Evolutionary conservation across 192 early-diverging fungal species (phyloP).

Genomic region (Entomortierella parvispora): DNA sequence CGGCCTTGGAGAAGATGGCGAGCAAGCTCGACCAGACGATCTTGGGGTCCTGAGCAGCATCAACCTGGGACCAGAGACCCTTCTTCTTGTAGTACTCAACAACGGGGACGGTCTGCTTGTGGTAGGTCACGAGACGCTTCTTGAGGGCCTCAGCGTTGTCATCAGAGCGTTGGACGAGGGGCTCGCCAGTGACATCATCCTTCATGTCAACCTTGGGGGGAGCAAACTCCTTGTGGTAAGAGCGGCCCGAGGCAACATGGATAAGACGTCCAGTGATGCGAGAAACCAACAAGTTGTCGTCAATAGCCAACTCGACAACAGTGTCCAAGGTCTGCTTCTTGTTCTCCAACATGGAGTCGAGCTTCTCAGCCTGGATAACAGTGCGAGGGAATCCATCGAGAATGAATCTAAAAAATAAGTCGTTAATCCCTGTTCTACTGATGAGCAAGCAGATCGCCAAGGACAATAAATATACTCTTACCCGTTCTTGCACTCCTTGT

Average conservation of each 20-base stretch:
- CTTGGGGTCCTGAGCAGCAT: constrained; percentile 90
- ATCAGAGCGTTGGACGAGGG: constrained; percentile 96
- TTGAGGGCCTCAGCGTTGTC: constrained; percentile 94
- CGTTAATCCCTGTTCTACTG: not conserved
- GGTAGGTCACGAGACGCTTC: constrained; percentile 90
- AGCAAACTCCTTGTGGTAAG: constrained; percentile 97
- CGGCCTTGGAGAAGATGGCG: constrained; percentile 79
- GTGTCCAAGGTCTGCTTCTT: constrained; percentile 84
- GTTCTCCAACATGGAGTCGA: constrained; percentile 93
- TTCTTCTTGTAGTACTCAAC: constrained; percentile 93
- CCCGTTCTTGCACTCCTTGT: constrained; percentile 96
- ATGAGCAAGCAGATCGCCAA: not conserved
- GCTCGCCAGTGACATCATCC: constrained; percentile 98
- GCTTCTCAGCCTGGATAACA: constrained; percentile 96
- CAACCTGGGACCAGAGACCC: constrained; percentile 92
- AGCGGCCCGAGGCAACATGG: constrained; percentile 91
- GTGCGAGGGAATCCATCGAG: constrained; percentile 99
- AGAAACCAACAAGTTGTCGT: constrained; percentile 92
- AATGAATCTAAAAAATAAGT: constrained; percentile 75
- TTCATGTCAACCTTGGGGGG: constrained; percentile 92
- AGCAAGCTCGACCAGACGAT: constrained; percentile 90
- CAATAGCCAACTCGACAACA: constrained; percentile 93
- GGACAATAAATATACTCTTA: constrained; percentile 13
- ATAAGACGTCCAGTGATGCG: constrained; percentile 98
- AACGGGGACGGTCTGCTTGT: constrained; percentile 84